Evolutionary conservation across 2,329 filamentous ascomycete genomes (phyloP).

Genomic region (Sclerotinia sclerotiorum): DNA sequence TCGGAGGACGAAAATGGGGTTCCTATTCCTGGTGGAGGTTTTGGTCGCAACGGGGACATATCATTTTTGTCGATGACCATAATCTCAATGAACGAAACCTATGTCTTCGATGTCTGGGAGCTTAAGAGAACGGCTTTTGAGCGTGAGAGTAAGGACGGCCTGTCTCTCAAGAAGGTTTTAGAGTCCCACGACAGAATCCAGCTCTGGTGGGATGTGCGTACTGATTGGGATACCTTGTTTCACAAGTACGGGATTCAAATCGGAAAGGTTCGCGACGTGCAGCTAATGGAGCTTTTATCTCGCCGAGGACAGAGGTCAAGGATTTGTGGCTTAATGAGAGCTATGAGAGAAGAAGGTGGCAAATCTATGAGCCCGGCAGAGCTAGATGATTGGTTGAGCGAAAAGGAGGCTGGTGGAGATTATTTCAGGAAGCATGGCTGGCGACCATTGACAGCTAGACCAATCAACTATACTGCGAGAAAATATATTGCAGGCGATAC

Average conservation of each 20-base stretch:
- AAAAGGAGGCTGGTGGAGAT: background rate
- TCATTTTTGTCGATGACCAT: constrained; percentile 4
- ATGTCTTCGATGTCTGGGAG: background rate
- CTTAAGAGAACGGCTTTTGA: background rate
- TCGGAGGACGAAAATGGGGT: background rate
- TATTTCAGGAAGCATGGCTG: background rate
- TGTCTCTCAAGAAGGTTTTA: background rate
- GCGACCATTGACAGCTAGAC: background rate
- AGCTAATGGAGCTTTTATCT: constrained; percentile 7
- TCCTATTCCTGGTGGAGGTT: background rate
- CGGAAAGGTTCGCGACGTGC: background rate
- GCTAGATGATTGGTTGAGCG: background rate
- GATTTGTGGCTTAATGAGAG: background rate
- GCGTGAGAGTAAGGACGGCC: background rate
- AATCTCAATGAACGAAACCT: background rate
- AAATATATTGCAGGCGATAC: constrained; percentile 8
- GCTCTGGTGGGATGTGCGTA: constrained; percentile 14
- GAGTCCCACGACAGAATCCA: background rate
- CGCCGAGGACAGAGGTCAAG: background rate
- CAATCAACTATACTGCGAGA: background rate
- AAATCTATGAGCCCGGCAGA: background rate
- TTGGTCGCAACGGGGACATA: background rate
- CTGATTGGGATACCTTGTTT: constrained; percentile 2
- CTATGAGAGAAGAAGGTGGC: background rate
- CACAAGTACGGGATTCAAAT: constrained; percentile 3